Evolutionary conservation across 352 stramenopile species (phyloP), one percentile per base, ranked within the genome.

Genomic region (Pythium aristosporum): DNA sequence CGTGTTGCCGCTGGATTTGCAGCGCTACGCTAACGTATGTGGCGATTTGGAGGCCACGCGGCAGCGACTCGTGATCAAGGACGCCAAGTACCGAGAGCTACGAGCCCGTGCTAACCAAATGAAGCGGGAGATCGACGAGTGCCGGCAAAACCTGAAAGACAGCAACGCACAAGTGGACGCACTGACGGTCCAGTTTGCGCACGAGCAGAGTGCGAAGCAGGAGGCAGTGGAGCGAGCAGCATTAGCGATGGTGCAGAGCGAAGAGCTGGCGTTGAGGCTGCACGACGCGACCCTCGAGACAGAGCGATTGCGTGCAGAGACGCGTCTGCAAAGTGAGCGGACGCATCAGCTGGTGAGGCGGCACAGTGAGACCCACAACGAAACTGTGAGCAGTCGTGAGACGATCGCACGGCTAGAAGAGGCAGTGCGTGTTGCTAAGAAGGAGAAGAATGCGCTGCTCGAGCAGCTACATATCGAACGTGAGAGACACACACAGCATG

Each of bases 201-300:
- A 48, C 1, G 75, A 80, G 30, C 21, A 43, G 12, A 11, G 25
- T 12, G 63, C 65, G 2, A 80, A 70, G 34, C 58, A 70, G 11
- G 65, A 82, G 15, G 74, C 77, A 1, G 57, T 89, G 21, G 74
- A 86, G 20, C 76, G 70, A 55, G 76, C 76, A 0, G 80, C 73
- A 0, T 55, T 69, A 37, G 68, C 74, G 18, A 61, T 87, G 12
- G 16, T 77, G 39, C 67, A 74, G 25, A 67, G 48, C 39, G 73
- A 79, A 5, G 28, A 50, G 3, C 36, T 78, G 15, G 36, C 32
- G 13, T 5, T 16, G 1, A 13, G 18, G 28, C 37, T 34, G 46
- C 72, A 61, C 21, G 68, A 70, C 7, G 34, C 41, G 10, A 21
- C 73, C 18, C 37, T 36, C 8, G 20, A 55, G 3, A 37, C 18